A percentile compares a stretch with the other conserved stretches of the same genome.
These are phyloP conservation scores for Pisolithus microcarpus DNA, from an alignment of 768 basidiomycete species.

Conservation along the genomic window DNA sequence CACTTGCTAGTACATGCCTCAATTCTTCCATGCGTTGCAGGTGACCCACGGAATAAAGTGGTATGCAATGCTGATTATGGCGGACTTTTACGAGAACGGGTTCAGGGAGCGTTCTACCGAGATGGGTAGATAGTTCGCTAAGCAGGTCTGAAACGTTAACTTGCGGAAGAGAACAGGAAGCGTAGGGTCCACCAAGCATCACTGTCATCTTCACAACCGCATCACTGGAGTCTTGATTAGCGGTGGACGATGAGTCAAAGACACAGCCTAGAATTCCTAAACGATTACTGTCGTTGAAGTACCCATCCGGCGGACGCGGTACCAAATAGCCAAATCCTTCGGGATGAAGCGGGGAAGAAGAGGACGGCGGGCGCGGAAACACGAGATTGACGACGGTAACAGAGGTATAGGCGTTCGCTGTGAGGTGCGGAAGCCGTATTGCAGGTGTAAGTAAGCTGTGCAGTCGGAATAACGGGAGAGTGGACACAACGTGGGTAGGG, in stretches of 20 bases:
- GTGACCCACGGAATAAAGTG: conserved; percentile 70
- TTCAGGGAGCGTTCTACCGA: conserved; percentile 41
- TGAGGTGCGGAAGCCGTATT: conserved; percentile 53
- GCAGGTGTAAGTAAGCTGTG: conserved; percentile 34
- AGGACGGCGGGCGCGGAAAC: conserved; percentile 46
- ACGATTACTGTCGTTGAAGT: conserved; percentile 28
- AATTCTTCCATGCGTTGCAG: conserved; percentile 59
- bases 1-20: conserved; percentile 31
- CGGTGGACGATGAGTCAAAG: conserved; percentile 79
- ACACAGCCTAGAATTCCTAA: conserved; percentile 73
- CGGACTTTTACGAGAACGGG: conserved; percentile 50
- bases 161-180: conserved; percentile 19
- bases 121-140: conserved; percentile 37
- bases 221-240: conserved; percentile 43
- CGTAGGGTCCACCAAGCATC: conserved; percentile 84
- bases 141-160: conserved; percentile 19
- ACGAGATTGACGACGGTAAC: conserved; percentile 88
- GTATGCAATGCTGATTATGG: conserved; percentile 66
- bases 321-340: conserved; percentile 92
- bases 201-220: conserved; percentile 74
- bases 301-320: conserved; percentile 62
- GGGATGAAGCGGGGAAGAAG: conserved; percentile 52
- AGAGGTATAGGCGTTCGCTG: conserved; percentile 63
- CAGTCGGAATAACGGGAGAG: conserved; percentile 60
- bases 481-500: conserved; percentile 69